Evolutionary conservation across 2,329 filamentous ascomycete genomes (phyloP).

Genomic region (Epichloe scottii): DNA sequence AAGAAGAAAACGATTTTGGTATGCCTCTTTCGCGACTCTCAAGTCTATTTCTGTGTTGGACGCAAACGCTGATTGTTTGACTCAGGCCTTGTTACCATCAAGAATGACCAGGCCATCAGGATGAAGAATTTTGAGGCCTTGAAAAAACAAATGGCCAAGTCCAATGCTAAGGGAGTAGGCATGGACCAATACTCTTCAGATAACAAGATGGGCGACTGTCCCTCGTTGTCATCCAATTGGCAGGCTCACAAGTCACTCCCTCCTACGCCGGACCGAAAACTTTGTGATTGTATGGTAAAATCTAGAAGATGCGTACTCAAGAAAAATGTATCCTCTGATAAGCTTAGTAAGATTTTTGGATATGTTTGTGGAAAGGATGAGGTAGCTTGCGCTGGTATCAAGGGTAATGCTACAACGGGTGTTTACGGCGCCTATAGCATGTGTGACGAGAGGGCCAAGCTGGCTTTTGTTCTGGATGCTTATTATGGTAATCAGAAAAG

Average conservation of each 20-base stretch:
- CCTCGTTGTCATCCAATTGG: slow-evolving; percentile 53
- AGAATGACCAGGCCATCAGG: slow-evolving; percentile 46
- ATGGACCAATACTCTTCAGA: slow-evolving; percentile 58
- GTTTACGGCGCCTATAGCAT: slow-evolving; percentile 68
- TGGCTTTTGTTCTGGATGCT: slow-evolving; percentile 59
- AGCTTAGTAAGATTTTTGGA: slow-evolving; percentile 58
- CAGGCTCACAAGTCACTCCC: slow-evolving; percentile 54
- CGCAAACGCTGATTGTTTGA: too few relatives aligned
- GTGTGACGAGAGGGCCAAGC: slow-evolving; percentile 57
- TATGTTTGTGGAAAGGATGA: slow-evolving; percentile 52
- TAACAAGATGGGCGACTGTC: slow-evolving; percentile 63
- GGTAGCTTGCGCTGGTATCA: slow-evolving; percentile 54
- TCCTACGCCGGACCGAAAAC: slow-evolving; percentile 62
- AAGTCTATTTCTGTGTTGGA: too few relatives aligned
- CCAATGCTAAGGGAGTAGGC: slow-evolving; percentile 52
- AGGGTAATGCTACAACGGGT: slow-evolving; percentile 52
- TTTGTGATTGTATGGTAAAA: slow-evolving; percentile 78
- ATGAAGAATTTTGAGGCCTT: slow-evolving; percentile 66
- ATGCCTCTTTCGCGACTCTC: slow-evolving; percentile 13
- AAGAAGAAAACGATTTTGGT: slow-evolving; percentile 84
- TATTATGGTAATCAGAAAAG: slow-evolving; percentile 53
- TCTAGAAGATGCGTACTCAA: slow-evolving; percentile 59
- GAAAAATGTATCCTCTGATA: slow-evolving; percentile 39
- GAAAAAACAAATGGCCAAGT: slow-evolving; percentile 54
- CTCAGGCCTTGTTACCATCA: slow-evolving; percentile 52